Base-by-base conservation (phyloP, 805 yeast genomes). In the Yarrowia alimentaria region DNA sequence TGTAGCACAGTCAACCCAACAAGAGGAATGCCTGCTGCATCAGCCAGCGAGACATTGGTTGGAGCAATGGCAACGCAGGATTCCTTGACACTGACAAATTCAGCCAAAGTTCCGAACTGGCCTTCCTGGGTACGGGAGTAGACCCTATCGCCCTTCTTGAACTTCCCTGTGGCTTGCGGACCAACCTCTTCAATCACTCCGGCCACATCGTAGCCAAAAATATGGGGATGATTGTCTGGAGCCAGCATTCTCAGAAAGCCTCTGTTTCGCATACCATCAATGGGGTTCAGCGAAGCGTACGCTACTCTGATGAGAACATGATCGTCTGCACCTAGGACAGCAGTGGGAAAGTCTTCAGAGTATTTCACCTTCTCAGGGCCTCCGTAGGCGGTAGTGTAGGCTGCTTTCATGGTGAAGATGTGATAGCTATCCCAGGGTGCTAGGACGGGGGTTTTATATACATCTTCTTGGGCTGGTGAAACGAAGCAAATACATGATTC, bases 131-230 rank as follows among this genome's bases (percentile, higher is more conserved):
- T 31, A 1, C 54, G 34, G 11, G 56, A 35, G 30, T 22, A 53
- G 12, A 58, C 55, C 22, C 53, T 51, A 18, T 57, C 60, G 9
- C 64, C 64, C 14, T 22, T 52, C 20, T 53, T 51, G 43, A 57
- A 48, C 10, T 22, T 24, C n/a, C n/a, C 7, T 50, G 13, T 50
- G 6, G 55, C 61, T 3, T 34, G 37, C 4, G 53, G 25, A 1
- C 64, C 65, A 14, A 53, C 54, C 28, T 37, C 60, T n/a, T 52
- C 59, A 8, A 61, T 57, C 1, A 26, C 20, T 11, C 64, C 64
- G 5, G 64, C 56, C 11, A 54, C 53, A 26, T 61, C 64, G 14
- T 29, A 34, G 3, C 65, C 64, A 12, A 54, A 20, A 9, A 57
- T 40, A 12, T 47, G 24, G 14, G 59, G 59, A n/a, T 52, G 45